Conservation (phyloP, 306 rosid species). For the Canavalia gladiata region DNA sequence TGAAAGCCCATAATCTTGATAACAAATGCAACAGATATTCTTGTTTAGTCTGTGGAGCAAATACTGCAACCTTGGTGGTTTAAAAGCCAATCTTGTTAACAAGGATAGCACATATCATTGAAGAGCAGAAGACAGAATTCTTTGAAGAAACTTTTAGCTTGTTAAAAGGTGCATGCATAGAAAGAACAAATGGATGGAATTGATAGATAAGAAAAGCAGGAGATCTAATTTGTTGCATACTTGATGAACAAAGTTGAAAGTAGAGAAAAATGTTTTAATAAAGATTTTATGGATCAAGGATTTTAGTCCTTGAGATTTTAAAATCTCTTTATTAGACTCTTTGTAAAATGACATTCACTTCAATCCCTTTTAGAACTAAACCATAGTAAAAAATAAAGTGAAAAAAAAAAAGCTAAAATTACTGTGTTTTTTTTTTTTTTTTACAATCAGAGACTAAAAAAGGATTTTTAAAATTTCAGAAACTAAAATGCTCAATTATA, state of each 20-base stretch:
- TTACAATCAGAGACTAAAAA: no score
- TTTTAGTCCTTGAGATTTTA: no score
- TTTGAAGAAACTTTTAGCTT: not conserved
- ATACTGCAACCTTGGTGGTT: constrained; percentile 13
- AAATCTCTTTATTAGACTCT: no score
- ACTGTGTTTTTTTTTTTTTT: no score
- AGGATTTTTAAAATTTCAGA: no score
- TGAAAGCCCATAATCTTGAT: not conserved
- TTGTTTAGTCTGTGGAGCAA: not conserved
- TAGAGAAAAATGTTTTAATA: not conserved
- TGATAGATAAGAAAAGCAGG: not conserved
- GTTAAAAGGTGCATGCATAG: not conserved
- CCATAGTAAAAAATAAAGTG: no score
- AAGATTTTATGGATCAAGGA: not conserved
- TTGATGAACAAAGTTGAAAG: not conserved
- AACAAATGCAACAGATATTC: not conserved
- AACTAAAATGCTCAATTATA: no score
- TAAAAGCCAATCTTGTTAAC: not conserved
- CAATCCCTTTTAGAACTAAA: no score
- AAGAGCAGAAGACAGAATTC: not conserved
- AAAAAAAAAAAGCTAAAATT: no score
- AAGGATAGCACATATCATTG: not conserved
- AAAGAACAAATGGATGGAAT: not conserved
- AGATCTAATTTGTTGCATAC: not conserved
- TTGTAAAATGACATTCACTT: no score